phyloP scores from a whole-genome alignment of 2,329 filamentous ascomycete genomes.

The Epichloe glyceriae region DNA sequence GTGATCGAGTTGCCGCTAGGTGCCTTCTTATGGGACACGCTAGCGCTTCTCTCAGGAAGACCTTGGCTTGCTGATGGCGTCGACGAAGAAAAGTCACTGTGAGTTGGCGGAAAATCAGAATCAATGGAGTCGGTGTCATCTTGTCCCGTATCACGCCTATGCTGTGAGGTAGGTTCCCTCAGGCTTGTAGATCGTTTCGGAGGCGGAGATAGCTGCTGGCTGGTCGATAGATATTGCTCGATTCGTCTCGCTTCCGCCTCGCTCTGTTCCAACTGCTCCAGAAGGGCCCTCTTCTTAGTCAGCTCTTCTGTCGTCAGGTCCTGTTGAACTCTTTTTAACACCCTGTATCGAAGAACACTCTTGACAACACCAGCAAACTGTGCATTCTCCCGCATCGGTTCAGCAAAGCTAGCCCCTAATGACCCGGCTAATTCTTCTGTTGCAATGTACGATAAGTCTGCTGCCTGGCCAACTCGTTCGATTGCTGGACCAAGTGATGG shows the following conservation, averaged over 20 bases:
- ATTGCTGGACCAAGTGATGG: slow-evolving; percentile 83
- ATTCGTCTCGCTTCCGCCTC: slow-evolving; percentile 88
- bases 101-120: slow-evolving; percentile 87
- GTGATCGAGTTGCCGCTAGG: slow-evolving; percentile 84
- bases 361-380: slow-evolving; percentile 94
- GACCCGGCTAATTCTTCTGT: slow-evolving; percentile 82
- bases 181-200: slow-evolving; percentile 51
- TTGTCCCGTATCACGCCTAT: slow-evolving; percentile 41
- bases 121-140: slow-evolving; percentile 87
- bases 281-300: slow-evolving; percentile 66
- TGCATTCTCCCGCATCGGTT: slow-evolving; percentile 94
- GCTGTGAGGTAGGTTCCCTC: slow-evolving; percentile 35
- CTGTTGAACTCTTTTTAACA: slow-evolving; percentile 90
- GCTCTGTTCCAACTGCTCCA: slow-evolving; percentile 85
- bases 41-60: slow-evolving; percentile 40
- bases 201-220: slow-evolving; percentile 49
- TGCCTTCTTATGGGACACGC: slow-evolving; percentile 57
- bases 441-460: slow-evolving; percentile 89
- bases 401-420: slow-evolving; percentile 86
- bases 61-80: slow-evolving; percentile 64
- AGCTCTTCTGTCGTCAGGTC: slow-evolving; percentile 95
- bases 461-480: slow-evolving; percentile 85
- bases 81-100: slow-evolving; percentile 53
- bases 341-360: slow-evolving; percentile 74
- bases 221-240: slow-evolving; percentile 76